phyloP scores from a whole-genome alignment of 164 flowering plant species.

The Stephania japonica region DNA sequence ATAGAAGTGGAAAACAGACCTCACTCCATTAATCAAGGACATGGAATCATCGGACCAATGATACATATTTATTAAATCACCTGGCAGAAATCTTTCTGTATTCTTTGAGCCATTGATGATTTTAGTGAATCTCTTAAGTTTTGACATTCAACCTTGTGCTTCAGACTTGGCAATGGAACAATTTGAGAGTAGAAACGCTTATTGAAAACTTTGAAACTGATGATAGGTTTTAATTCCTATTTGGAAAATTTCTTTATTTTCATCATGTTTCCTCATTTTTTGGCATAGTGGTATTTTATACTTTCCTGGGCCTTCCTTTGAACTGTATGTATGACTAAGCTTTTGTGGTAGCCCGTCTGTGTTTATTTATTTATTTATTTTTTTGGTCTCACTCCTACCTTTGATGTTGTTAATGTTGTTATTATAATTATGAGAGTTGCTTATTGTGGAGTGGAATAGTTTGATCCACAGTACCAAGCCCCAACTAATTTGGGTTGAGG shows the following conservation, averaged over 20 bases:
- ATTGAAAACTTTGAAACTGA: not conserved
- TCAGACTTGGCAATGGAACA: too few relatives aligned
- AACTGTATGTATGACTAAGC: not conserved
- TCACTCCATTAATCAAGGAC: not conserved
- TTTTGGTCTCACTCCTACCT: too few relatives aligned
- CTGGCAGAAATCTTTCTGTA: too few relatives aligned
- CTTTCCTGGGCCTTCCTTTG: not conserved
- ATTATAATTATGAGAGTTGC: too few relatives aligned
- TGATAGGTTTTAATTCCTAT: not conserved
- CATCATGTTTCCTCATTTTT: not conserved
- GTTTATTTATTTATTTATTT: not conserved
- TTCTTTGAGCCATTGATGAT: too few relatives aligned
- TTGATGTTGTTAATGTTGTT: too few relatives aligned
- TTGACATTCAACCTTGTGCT: too few relatives aligned
- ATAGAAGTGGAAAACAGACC: not conserved
- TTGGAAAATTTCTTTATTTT: not conserved
- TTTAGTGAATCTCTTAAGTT: too few relatives aligned
- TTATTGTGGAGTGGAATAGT: too few relatives aligned
- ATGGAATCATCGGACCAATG: not conserved
- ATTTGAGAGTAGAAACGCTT: not conserved
- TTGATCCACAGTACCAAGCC: too few relatives aligned
- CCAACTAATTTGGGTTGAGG: too few relatives aligned
- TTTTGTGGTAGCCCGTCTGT: not conserved
- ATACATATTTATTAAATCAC: not conserved
- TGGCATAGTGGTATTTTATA: not conserved